phyloP scores from a whole-genome alignment of 306 rosid species.

The Fragaria nilgerrensis region DNA sequence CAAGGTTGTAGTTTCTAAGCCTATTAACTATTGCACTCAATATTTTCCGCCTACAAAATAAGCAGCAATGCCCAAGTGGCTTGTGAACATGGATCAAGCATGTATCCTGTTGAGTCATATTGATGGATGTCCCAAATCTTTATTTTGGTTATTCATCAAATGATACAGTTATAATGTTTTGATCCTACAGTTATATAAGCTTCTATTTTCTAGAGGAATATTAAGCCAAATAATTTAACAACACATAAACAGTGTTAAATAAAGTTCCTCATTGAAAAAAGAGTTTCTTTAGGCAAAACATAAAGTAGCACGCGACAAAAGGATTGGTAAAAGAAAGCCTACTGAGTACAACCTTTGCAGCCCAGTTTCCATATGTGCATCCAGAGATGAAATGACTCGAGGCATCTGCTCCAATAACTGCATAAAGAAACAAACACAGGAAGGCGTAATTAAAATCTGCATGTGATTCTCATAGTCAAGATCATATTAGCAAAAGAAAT shows the following conservation, averaged over 20 bases:
- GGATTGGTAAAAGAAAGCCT: slow-evolving; percentile 4
- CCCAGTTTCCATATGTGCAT: slow-evolving; percentile 82
- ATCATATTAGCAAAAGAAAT: slow-evolving; percentile 1
- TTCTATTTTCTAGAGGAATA: background rate
- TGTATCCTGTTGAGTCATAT: background rate
- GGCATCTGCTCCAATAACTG: slow-evolving; percentile 90
- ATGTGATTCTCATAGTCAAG: slow-evolving; percentile 12
- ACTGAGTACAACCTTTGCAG: slow-evolving; percentile 56
- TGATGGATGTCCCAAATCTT: background rate
- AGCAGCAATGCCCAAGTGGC: background rate
- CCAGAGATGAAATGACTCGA: slow-evolving; percentile 67
- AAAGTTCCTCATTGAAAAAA: background rate
- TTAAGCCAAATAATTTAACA: background rate
- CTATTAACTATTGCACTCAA: background rate
- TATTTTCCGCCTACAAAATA: background rate
- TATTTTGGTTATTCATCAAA: background rate
- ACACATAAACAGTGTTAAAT: background rate
- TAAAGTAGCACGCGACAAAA: background rate
- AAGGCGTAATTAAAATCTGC: background rate
- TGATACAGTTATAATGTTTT: background rate
- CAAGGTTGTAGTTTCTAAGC: no score
- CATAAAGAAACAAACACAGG: slow-evolving; percentile 23
- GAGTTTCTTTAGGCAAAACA: background rate
- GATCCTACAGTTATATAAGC: background rate
- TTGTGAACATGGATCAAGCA: background rate